A percentile compares a stretch with the other conserved stretches of the same genome.
phyloP scores from a whole-genome alignment of 2,329 filamentous ascomycete genomes.

The Alternaria hordeiaustralica region DNA sequence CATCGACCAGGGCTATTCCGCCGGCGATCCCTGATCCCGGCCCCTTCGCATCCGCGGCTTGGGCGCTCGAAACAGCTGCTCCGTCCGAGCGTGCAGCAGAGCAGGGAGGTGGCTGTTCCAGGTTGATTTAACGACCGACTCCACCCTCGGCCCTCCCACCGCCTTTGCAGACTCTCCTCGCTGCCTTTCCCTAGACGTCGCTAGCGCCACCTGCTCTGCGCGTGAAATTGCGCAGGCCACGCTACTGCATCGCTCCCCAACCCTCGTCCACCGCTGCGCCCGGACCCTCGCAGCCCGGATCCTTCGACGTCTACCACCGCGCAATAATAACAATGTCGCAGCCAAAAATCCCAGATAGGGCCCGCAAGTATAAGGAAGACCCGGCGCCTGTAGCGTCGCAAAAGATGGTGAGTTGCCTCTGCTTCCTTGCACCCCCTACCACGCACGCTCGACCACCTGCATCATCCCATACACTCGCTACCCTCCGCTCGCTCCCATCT shows the following conservation, averaged over 20 bases:
- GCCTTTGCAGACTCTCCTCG: constrained; percentile 18
- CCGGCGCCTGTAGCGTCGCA: constrained; percentile 53
- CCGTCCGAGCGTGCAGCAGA: constrained; percentile 37
- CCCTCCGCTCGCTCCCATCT: constrained; percentile 16
- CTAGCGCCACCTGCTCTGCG: constrained; percentile 25
- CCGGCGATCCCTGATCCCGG: constrained; percentile 39
- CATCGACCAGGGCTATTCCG: constrained; percentile 5
- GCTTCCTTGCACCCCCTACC: constrained; percentile 39
- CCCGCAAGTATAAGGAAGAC: constrained; percentile 54
- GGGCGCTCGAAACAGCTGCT: constrained; percentile 34
- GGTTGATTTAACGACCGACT: constrained; percentile 48
- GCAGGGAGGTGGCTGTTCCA: constrained; percentile 47
- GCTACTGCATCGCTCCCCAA: constrained; percentile 43
- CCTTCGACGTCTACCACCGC: constrained; percentile 40
- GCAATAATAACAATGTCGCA: constrained; percentile 52
- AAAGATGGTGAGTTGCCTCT: constrained; percentile 52
- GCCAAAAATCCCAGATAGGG: constrained; percentile 49
- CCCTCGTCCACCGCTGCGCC: constrained; percentile 38
- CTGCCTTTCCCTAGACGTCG: constrained; percentile 13
- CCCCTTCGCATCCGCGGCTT: constrained; percentile 33
- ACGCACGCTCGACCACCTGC: constrained; percentile 4
- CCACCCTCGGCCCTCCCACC: constrained; percentile 34
- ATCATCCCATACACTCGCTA: constrained; percentile 28
- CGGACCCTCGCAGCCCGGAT: constrained; percentile 43
- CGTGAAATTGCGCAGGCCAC: constrained; percentile 48